Conservation (phyloP, 305 asterid genomes). For the Fraxinus platypoda region DNA sequence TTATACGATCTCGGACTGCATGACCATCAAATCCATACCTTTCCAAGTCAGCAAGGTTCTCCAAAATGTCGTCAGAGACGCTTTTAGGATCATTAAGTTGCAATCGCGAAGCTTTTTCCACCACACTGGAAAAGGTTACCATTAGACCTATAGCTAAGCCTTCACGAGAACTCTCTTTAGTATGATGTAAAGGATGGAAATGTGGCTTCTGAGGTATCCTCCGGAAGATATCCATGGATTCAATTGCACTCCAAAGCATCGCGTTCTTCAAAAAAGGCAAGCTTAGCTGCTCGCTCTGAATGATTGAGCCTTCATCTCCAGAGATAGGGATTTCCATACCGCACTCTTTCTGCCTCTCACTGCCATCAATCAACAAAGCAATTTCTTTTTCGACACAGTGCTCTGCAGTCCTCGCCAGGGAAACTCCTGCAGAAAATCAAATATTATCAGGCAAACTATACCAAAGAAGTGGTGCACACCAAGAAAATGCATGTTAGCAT, state of each 20-base stretch:
- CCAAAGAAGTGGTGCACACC: conserved; percentile 6
- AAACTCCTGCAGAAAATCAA: conserved; percentile 34
- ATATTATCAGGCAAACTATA: conserved; percentile 2
- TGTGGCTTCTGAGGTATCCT: conserved; percentile 79
- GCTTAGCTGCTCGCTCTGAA: conserved; percentile 30
- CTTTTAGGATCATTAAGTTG: conserved; percentile 42
- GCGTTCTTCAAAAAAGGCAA: conserved; percentile 64
- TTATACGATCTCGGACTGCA: conserved; percentile 38
- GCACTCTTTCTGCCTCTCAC: not conserved
- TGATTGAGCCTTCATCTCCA: not conserved
- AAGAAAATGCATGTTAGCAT: conserved; percentile 19
- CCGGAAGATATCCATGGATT: conserved; percentile 66
- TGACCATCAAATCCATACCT: conserved; percentile 58
- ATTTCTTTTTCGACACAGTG: conserved; percentile 25
- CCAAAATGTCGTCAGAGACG: conserved; percentile 47
- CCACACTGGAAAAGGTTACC: conserved; percentile 60
- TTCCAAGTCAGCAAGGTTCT: conserved; percentile 55
- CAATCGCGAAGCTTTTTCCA: conserved; percentile 48
- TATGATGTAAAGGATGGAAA: conserved; percentile 51
- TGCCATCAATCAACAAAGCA: not conserved
- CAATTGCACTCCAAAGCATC: conserved; percentile 61
- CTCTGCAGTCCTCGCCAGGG: conserved; percentile 32
- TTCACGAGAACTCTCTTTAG: conserved; percentile 64
- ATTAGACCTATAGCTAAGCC: conserved; percentile 77
- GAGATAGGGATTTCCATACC: not conserved